phyloP scores from a whole-genome alignment of 306 rosid genomes.

The Quercus ilex region DNA sequence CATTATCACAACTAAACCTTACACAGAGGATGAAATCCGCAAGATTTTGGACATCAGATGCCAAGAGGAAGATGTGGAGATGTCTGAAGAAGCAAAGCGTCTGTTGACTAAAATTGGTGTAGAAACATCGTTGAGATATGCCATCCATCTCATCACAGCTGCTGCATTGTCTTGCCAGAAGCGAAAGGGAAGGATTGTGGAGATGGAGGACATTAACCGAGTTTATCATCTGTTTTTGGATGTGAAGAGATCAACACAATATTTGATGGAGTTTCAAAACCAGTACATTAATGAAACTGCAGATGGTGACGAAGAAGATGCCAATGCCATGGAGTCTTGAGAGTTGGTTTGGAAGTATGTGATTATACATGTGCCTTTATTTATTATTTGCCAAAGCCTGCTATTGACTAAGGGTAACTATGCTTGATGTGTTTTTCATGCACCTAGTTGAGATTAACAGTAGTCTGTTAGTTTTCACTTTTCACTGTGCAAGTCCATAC shows the following conservation, averaged over 20 bases:
- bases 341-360: no score
- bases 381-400: no score
- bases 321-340: constrained; percentile 57
- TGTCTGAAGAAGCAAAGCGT: constrained; percentile 80
- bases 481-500: not conserved
- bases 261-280: constrained; percentile 90
- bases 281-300: constrained; percentile 82
- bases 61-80: constrained; percentile 95
- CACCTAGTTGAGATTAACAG: not conserved
- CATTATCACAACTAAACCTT: constrained; percentile 88
- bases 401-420: no score
- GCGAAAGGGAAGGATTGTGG: constrained; percentile 81
- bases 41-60: constrained; percentile 82
- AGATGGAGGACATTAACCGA: constrained; percentile 85
- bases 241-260: constrained; percentile 93
- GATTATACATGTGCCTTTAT: no score
- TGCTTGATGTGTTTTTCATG: not conserved
- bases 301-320: constrained; percentile 70
- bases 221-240: constrained; percentile 94
- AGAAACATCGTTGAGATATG: constrained; percentile 90
- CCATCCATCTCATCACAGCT: constrained; percentile 88
- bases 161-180: constrained; percentile 84
- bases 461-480: not conserved
- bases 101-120: constrained; percentile 89
- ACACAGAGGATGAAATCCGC: constrained; percentile 72